Base-by-base conservation (phyloP, 2,329 filamentous ascomycete species). In the Lachnellula subtilissima region DNA sequence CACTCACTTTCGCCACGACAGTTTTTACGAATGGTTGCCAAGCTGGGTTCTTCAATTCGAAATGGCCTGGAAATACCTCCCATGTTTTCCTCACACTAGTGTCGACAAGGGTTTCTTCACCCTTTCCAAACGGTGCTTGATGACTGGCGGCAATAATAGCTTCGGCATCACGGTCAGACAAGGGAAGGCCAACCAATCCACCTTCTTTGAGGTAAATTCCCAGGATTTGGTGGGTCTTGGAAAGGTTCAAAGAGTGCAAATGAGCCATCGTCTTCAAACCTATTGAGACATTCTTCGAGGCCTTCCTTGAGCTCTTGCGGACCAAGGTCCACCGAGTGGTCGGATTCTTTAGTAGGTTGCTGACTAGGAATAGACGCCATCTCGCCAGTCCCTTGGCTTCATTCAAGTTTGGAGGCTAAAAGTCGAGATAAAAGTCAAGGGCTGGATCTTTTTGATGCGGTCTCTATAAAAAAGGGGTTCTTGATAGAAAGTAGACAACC, bases 1-100 rank as follows among this genome's bases (percentile, higher is more conserved):
- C 25, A 2, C 60, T 65, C 2, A 73, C 69, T 2, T 51, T 42
- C 0, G 11, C 8, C 1, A 69, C 65, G 12, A 73, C 17, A 0
- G n/a, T 11, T 0, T 65, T 4, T 1, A 75, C 14, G 43, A 67
- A 71, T 1, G 17, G 11, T 1, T 54, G n/a, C 74, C 74, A 77
- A 3, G n/a, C 49, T 0, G 70, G 68, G 42, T 71, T 68, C 15
- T 52, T 59, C 14, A 78, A 64, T 4, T 66, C 56, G 53, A 79
- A 76, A 22, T 76, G 68, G 3, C 58, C 39, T 0, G 71, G 61
- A 46, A 74, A 68, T 2, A 80, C 52, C 59, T 79, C 73, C 73
- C 72, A 76, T 0, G 72, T 76, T 11, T 77, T 77, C 2, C 72
- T 69, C 0, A 75, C 72, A 4, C 67, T 40, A 0, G 69, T 71